phyloP scores from a whole-genome alignment of 805 yeast species.

The Blastobotrys robertii region DNA sequence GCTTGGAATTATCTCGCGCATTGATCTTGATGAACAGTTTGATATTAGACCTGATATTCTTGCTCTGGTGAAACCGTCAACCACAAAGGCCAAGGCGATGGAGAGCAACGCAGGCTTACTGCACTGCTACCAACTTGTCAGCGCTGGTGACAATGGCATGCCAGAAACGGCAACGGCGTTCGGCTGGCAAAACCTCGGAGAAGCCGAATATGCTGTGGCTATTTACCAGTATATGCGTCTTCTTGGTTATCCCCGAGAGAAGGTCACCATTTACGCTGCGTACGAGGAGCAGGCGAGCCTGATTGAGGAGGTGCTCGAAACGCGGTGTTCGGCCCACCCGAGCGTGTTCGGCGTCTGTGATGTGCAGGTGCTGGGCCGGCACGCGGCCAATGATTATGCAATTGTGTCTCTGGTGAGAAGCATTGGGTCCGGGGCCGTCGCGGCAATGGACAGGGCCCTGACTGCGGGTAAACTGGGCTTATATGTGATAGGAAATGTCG shows the following conservation, averaged over 20 bases:
- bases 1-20: neutral
- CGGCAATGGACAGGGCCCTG: neutral
- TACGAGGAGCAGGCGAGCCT: slow-evolving; percentile 34
- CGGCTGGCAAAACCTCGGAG: slow-evolving; percentile 31
- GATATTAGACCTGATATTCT: slow-evolving; percentile 19
- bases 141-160: slow-evolving; percentile 24
- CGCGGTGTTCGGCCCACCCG: slow-evolving; percentile 11
- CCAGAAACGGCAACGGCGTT: slow-evolving; percentile 3
- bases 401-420: neutral
- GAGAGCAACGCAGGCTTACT: slow-evolving; percentile 32
- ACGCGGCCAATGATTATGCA: slow-evolving; percentile 13
- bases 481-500: neutral
- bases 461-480: neutral
- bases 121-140: slow-evolving; percentile 25
- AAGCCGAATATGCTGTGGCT: slow-evolving; percentile 40
- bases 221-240: slow-evolving; percentile 39
- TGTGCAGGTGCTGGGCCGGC: slow-evolving; percentile 23
- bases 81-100: slow-evolving; percentile 8
- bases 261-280: slow-evolving; percentile 35
- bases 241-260: slow-evolving; percentile 32
- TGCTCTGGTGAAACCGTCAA: slow-evolving; percentile 10
- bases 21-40: slow-evolving; percentile 19
- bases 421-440: neutral
- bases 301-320: slow-evolving; percentile 32
- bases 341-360: slow-evolving; percentile 15